Percentiles rank a stretch among this genome's conserved stretches.
Evolutionary conservation across 768 basidiomycete genomes (phyloP).

Genomic region (Crepidotus variabilis): DNA sequence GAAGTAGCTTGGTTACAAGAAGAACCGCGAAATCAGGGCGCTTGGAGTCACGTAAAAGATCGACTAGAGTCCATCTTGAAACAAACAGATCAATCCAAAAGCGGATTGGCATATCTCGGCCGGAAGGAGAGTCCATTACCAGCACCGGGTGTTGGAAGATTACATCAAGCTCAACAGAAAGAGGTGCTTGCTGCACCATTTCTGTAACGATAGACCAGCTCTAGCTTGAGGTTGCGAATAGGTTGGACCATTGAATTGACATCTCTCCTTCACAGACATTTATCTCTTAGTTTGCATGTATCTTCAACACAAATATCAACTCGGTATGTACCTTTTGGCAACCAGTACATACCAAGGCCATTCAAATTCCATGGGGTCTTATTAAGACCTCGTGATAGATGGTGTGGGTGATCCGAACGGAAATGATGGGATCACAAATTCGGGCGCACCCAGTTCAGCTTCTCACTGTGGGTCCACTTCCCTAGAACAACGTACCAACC

Average conservation of each 20-base stretch:
- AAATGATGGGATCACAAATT: not conserved
- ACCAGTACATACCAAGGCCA: too few species aligned
- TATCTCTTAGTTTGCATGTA: too few species aligned
- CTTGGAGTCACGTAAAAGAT: constrained; percentile 61
- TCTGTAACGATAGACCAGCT: constrained; percentile 10
- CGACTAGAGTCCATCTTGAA: constrained; percentile 55
- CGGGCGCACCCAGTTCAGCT: too few species aligned
- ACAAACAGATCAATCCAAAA: constrained; percentile 12
- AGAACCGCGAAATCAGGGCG: constrained; percentile 86
- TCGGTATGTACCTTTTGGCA: too few species aligned
- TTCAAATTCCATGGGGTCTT: too few species aligned
- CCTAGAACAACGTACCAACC: too few species aligned
- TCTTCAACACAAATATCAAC: too few species aligned
- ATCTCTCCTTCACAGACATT: too few species aligned
- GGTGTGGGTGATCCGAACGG: not conserved
- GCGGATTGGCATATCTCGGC: constrained; percentile 52
- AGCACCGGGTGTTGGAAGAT: constrained; percentile 69
- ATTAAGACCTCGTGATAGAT: too few species aligned
- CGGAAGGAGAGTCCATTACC: constrained; percentile 70
- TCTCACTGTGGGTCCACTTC: too few species aligned
- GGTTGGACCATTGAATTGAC: too few species aligned
- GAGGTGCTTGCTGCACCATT: constrained; percentile 59
- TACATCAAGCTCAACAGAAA: constrained; percentile 65
- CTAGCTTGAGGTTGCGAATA: too few species aligned
- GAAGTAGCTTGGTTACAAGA: constrained; percentile 77